These are phyloP conservation scores for Umbilicus rupestris DNA, from an alignment of 164 flowering plant species.

Conservation along the genomic window DNA sequence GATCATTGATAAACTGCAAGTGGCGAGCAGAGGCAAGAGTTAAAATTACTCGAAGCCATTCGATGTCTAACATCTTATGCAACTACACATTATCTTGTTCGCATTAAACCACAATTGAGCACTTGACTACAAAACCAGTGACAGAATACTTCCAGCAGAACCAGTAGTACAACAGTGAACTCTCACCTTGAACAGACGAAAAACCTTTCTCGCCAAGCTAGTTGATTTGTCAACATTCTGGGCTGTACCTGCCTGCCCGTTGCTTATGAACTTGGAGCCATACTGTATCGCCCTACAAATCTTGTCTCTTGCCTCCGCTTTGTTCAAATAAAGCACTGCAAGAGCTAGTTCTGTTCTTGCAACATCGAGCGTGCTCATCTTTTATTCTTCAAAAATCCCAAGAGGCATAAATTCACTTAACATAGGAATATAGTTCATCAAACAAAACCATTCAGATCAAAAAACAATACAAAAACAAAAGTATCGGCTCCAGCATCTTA, in stretches of 20 bases:
- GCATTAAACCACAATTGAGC: background rate
- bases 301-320: slow-evolving; percentile 99
- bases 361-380: slow-evolving; percentile 71
- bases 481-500: background rate
- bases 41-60: background rate
- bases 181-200: slow-evolving; percentile 83
- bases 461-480: background rate
- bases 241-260: slow-evolving; percentile 93
- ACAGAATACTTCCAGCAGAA: background rate
- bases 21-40: background rate
- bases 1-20: slow-evolving; percentile 94
- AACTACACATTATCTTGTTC: background rate
- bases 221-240: slow-evolving; percentile 96
- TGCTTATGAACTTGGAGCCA: slow-evolving; percentile 91
- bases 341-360: slow-evolving; percentile 91
- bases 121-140: background rate
- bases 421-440: background rate
- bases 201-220: slow-evolving; percentile 92
- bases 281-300: slow-evolving; percentile 97
- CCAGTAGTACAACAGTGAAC: background rate
- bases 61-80: background rate
- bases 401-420: background rate
- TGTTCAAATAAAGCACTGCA: slow-evolving; percentile 73
- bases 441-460: background rate
- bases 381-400: slow-evolving; percentile 15